Evolutionary conservation across 73 alveolate species (phyloP).

Genomic region (Uronychia setigera): DNA sequence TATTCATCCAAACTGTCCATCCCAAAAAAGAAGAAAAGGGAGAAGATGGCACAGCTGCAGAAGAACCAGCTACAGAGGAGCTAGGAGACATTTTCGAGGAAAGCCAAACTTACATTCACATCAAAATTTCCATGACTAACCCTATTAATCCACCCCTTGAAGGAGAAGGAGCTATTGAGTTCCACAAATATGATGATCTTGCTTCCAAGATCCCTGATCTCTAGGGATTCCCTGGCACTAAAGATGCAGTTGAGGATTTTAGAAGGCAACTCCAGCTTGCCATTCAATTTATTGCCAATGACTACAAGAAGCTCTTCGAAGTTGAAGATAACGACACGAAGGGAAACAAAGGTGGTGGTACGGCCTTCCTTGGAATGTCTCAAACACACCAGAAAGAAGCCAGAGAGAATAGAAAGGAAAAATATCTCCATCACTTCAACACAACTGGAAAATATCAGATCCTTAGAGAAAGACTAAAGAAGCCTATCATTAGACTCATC

Average conservation of each 20-base stretch:
- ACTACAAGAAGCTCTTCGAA: slow-evolving; percentile 33
- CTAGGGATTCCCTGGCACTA: slow-evolving; percentile 10
- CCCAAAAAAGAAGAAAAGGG: slow-evolving; percentile 5
- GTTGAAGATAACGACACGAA: slow-evolving; percentile 34
- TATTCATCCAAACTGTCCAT: slow-evolving; percentile 4
- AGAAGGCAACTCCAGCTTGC: slow-evolving; percentile 24
- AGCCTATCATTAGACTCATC: slow-evolving; percentile 86
- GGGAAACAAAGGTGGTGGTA: background rate
- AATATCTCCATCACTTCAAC: slow-evolving; percentile 89
- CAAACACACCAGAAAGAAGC: slow-evolving; percentile 67
- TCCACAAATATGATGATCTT: background rate
- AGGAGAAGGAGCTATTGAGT: background rate
- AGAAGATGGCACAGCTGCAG: slow-evolving; percentile 5
- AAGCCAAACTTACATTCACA: slow-evolving; percentile 27
- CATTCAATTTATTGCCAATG: slow-evolving; percentile 24
- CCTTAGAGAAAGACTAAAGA: slow-evolving; percentile 93
- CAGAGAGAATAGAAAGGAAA: slow-evolving; percentile 85
- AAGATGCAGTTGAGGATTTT: slow-evolving; percentile 43
- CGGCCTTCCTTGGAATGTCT: background rate
- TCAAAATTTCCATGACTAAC: background rate
- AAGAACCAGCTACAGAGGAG: slow-evolving; percentile 1
- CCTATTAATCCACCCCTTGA: slow-evolving; percentile 37
- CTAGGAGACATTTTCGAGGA: slow-evolving; percentile 41
- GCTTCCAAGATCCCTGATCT: background rate
- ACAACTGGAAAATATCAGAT: slow-evolving; percentile 84